phyloP scores from a whole-genome alignment of 2,329 filamentous ascomycete species.

The Didymella exigua region DNA sequence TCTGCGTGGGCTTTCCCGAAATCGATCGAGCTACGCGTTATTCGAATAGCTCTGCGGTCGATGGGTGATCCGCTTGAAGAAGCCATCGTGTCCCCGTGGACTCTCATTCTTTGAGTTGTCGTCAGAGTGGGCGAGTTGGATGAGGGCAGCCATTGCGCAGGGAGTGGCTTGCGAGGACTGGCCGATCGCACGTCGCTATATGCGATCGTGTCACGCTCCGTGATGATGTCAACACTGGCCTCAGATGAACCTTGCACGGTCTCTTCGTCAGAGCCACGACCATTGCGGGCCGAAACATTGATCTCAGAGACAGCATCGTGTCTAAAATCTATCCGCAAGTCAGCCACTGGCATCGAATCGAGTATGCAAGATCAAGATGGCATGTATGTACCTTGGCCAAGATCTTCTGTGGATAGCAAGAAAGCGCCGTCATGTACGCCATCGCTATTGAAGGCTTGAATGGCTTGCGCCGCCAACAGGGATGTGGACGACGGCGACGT shows the following conservation, averaged over 20 bases:
- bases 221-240: not conserved
- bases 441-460: slow-evolving; percentile 30
- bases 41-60: slow-evolving; percentile 25
- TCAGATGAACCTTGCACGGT: slow-evolving; percentile 14
- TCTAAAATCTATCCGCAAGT: not conserved
- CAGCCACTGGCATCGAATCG: not conserved
- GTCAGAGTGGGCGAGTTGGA: slow-evolving; percentile 23
- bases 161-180: slow-evolving; percentile 38
- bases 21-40: slow-evolving; percentile 26
- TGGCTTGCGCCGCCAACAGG: slow-evolving; percentile 20
- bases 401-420: not conserved
- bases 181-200: not conserved
- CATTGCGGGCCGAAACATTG: not conserved
- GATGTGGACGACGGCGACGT: slow-evolving; percentile 11
- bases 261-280: slow-evolving; percentile 9
- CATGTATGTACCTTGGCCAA: not conserved
- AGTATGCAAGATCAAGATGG: not conserved
- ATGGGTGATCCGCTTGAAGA: slow-evolving; percentile 18
- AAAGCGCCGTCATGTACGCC: not conserved
- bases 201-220: not conserved
- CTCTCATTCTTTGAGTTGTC: slow-evolving; percentile 32
- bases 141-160: slow-evolving; percentile 31
- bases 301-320: not conserved
- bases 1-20: slow-evolving; percentile 20
- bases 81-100: slow-evolving; percentile 27